Evolutionary conservation across 805 yeast species (phyloP).

Genomic region (Metschnikowia lochheadii): DNA sequence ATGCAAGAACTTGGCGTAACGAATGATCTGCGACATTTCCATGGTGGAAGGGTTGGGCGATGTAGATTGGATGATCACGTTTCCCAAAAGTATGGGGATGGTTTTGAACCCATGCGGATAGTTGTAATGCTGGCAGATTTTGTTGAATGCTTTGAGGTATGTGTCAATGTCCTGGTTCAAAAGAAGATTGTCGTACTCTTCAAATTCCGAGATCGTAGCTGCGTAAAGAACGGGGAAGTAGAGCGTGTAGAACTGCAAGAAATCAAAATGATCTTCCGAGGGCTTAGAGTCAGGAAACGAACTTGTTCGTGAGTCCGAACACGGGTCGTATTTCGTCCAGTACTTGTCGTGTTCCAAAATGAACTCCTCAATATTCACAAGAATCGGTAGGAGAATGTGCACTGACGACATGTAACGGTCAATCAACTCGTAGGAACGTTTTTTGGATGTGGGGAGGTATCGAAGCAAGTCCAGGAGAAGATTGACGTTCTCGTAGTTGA

Average conservation of each 20-base stretch:
- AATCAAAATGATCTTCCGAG: conserved; percentile 30
- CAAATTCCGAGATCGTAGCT: conserved; percentile 55
- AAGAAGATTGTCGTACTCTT: conserved; percentile 48
- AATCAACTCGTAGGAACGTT: conserved; percentile 44
- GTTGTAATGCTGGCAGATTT: conserved; percentile 46
- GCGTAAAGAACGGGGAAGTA: conserved; percentile 56
- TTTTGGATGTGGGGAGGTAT: conserved; percentile 42
- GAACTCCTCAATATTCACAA: conserved; percentile 44
- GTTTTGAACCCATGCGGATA: conserved; percentile 47
- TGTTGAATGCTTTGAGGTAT: conserved; percentile 47
- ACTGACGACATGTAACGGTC: conserved; percentile 49
- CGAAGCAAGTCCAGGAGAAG: conserved; percentile 35
- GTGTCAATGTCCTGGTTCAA: conserved; percentile 47
- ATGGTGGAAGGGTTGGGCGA: conserved; percentile 54
- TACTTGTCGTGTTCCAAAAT: conserved; percentile 43
- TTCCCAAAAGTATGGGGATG: conserved; percentile 42
- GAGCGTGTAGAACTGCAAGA: conserved; percentile 43
- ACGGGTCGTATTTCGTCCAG: conserved; percentile 37
- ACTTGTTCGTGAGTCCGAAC: conserved; percentile 1
- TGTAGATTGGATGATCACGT: conserved; percentile 48
- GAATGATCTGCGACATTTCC: conserved; percentile 51
- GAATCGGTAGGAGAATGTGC: conserved; percentile 52
- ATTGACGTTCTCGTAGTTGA: conserved; percentile 32
- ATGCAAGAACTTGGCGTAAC: conserved; percentile 54
- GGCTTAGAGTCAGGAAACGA: conserved; percentile 10